These are phyloP conservation scores for Claviceps quebecensis DNA, from an alignment of 2,329 filamentous ascomycete genomes.

Conservation along the genomic window DNA sequence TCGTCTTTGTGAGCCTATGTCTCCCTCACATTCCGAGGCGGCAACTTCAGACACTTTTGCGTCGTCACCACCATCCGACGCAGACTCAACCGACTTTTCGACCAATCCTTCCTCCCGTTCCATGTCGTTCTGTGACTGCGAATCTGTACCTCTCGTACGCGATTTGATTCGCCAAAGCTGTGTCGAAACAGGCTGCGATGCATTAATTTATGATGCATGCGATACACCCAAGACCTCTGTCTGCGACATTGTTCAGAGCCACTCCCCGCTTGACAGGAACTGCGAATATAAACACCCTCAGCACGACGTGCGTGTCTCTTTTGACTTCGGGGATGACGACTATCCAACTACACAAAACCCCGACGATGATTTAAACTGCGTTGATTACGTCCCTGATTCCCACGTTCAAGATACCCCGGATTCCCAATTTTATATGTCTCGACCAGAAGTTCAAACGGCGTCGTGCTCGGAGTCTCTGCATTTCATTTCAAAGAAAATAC, in stretches of 20 bases:
- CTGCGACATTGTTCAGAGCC: conserved; percentile 30
- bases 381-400: conserved; percentile 10
- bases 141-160: conserved; percentile 25
- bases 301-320: conserved; percentile 16
- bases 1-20: conserved; percentile 14
- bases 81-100: conserved; percentile 18
- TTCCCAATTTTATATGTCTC: conserved; percentile 31
- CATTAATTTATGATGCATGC: conserved; percentile 30
- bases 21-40: conserved; percentile 36
- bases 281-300: conserved; percentile 17
- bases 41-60: conserved; percentile 30
- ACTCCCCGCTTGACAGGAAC: conserved; percentile 18
- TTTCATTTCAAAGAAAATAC: conserved; percentile 17
- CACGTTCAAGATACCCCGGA: conserved; percentile 22
- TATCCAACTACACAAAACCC: conserved; percentile 26
- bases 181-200: conserved; percentile 27
- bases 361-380: conserved; percentile 22
- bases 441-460: conserved; percentile 20
- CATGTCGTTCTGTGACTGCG: conserved; percentile 38
- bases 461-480: conserved; percentile 25
- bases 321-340: conserved; percentile 15
- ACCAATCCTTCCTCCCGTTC: conserved; percentile 31
- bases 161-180: conserved; percentile 16
- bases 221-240: conserved; percentile 30
- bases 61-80: conserved; percentile 20